Base-by-base conservation (phyloP, 2,329 filamentous ascomycete species). In the Microcyclosporella mali region DNA sequence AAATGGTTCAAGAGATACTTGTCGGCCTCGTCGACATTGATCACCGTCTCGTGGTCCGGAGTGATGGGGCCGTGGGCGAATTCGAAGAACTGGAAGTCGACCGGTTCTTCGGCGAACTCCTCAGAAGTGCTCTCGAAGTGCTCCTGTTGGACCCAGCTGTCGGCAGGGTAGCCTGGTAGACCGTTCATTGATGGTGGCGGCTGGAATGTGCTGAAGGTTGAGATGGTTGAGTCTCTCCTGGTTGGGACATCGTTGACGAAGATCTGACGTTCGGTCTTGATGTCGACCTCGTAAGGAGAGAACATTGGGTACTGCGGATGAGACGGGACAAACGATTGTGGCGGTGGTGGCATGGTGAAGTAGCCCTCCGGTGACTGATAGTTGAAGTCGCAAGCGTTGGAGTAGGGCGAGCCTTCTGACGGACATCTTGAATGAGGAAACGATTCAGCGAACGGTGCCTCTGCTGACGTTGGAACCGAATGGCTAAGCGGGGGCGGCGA, bases 251-350 rank as follows among this genome's bases (percentile, higher is more conserved):
- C 86, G 59, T 95, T 88, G 66, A 95, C 82, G 66, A 86, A 95
- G 73, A 94, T 88, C 56, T 95, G 88, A 52, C 87, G 78, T 70
- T 95, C 90, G 1, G 89, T 95, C 75, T 90, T 94, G 71, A 97
- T 85, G 64, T 95, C 90, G 48, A 95, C 82, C 67, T 95, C 90
- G 63, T 94, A 95, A 0, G 89, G 88, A 15, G 84, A 78, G 51
- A 77, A 84, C 51, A 77, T 78, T 66, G 63, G 84, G 44, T 73
- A 74, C 34, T 54, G 56, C 14, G 50, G 47, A 28, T 59, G 55
- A 28, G 32, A 25, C 16, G 42, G 34, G 18, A 43, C 31, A 10
- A 50, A 34, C 39, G 52, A 53, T 33, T 53, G 50, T 41, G 74
- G 72, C 9, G 67, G 58, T 37, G 68, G 68, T 28, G 69, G 67